phyloP scores from a whole-genome alignment of 1,284 basidiomycete genomes.

The Tilletia horrida region DNA sequence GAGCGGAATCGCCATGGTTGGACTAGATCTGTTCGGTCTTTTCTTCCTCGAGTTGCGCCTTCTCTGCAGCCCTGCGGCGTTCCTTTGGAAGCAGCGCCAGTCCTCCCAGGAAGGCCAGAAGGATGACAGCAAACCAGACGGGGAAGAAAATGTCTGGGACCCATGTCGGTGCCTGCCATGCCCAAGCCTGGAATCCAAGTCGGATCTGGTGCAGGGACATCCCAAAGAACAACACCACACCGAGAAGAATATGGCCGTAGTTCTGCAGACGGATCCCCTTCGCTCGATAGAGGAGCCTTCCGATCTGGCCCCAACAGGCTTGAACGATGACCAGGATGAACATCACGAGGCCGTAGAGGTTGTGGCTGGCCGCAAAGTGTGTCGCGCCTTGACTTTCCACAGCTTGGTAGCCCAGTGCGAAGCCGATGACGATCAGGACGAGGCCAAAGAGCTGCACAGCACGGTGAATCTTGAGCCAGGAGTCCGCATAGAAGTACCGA shows the following conservation, averaged over 20 bases:
- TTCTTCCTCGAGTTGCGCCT: too few relatives aligned
- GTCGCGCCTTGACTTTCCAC: conserved; percentile 20
- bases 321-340: conserved; percentile 65
- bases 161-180: conserved; percentile 27
- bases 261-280: conserved; percentile 21
- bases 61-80: too few relatives aligned
- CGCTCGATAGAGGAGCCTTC: conserved; percentile 59
- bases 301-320: conserved; percentile 62
- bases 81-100: background rate
- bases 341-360: conserved; percentile 64
- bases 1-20: too few relatives aligned
- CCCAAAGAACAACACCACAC: conserved; percentile 27
- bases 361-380: conserved; percentile 29
- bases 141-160: conserved; percentile 29
- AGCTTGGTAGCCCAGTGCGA: conserved; percentile 61
- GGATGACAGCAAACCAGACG: conserved; percentile 7
- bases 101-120: background rate
- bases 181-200: conserved; percentile 35
- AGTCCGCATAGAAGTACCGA: conserved; percentile 59
- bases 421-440: conserved; percentile 62
- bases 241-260: conserved; percentile 35
- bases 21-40: too few relatives aligned
- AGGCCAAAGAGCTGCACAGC: conserved; percentile 58
- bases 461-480: conserved; percentile 65
- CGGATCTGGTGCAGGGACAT: conserved; percentile 33